These are phyloP conservation scores for Calonectria pseudoturangicola DNA, from an alignment of 2,329 filamentous ascomycete species.

Conservation along the genomic window DNA sequence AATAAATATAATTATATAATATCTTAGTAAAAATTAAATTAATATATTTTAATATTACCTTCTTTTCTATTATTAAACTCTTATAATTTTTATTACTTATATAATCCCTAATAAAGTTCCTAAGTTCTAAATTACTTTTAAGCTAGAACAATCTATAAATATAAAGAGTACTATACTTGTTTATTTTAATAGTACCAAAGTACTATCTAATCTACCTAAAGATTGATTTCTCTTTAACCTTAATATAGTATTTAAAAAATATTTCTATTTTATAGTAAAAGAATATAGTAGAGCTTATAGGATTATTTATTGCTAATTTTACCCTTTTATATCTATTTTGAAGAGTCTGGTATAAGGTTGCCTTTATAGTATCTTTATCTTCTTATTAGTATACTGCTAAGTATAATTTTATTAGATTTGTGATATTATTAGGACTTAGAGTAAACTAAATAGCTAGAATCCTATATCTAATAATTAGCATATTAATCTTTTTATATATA, in stretches of 20 bases:
- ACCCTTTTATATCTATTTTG: neutral
- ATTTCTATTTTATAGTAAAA: constrained; percentile 30
- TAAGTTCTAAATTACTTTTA: constrained; percentile 9
- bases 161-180: neutral
- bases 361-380: no score
- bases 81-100: constrained; percentile 18
- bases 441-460: constrained; percentile 28
- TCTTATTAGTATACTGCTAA: constrained; percentile 1
- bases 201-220: constrained; percentile 29
- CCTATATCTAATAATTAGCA: constrained; percentile 9
- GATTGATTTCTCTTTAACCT: neutral
- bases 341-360: neutral
- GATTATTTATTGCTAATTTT: constrained; percentile 15
- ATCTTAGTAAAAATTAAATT: neutral
- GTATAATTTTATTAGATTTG: constrained; percentile 15
- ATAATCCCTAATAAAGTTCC: neutral
- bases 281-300: constrained; percentile 36
- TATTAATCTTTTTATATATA: constrained; percentile 6
- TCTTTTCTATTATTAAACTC: neutral
- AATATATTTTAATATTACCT: constrained; percentile 15
- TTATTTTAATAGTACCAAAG: neutral
- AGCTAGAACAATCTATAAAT: constrained; percentile 6
- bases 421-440: constrained; percentile 27
- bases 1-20: neutral
- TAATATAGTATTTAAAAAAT: constrained; percentile 36